Evolutionary conservation across 192 early-diverging fungal species (phyloP).

Genomic region (Funneliformis geosporum): DNA sequence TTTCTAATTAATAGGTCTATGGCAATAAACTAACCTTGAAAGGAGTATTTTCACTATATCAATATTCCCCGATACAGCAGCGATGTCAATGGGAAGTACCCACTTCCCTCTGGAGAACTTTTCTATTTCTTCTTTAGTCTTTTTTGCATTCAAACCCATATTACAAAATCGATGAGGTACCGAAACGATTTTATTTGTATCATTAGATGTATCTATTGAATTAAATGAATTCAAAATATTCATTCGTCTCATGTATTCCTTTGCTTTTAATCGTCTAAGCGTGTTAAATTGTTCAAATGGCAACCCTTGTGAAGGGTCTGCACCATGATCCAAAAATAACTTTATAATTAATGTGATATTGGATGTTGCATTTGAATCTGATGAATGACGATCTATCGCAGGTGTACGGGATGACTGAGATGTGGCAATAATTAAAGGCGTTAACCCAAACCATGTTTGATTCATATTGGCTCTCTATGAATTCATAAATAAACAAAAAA

Average conservation of each 20-base stretch:
- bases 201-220: neutral
- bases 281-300: constrained; percentile 46
- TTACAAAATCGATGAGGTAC: neutral
- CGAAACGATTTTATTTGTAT: constrained; percentile 16
- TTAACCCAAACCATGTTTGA: constrained; percentile 48
- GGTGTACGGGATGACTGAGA: constrained; percentile 15
- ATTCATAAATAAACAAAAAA: neutral
- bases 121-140: neutral
- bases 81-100: constrained; percentile 17
- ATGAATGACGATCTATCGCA: constrained; percentile 28
- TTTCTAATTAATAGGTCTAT: neutral
- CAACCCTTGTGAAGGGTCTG: constrained; percentile 44
- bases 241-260: neutral
- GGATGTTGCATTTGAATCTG: constrained; percentile 36
- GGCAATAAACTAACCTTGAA: neutral
- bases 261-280: constrained; percentile 42
- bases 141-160: neutral
- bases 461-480: constrained; percentile 44
- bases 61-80: constrained; percentile 7
- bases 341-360: constrained; percentile 37
- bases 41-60: constrained; percentile 3
- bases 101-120: neutral
- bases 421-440: constrained; percentile 39
- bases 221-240: neutral
- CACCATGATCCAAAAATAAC: constrained; percentile 41